phyloP scores from a whole-genome alignment of 2,329 filamentous ascomycete genomes.

The Massarina eburnea region DNA sequence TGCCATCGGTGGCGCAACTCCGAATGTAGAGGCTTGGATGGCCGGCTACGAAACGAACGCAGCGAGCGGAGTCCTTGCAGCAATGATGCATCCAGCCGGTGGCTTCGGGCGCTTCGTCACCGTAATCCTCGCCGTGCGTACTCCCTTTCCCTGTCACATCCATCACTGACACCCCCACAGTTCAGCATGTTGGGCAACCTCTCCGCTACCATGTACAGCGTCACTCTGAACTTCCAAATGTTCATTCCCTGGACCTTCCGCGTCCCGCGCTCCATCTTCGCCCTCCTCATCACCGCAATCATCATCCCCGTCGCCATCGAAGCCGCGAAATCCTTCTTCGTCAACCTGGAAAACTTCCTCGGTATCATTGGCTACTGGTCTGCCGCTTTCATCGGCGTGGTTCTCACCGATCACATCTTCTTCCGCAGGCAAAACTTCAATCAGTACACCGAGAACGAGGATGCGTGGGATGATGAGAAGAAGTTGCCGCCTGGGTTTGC shows the following conservation, averaged over 20 bases:
- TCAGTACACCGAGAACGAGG: constrained; percentile 41
- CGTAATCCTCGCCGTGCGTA: constrained; percentile 59
- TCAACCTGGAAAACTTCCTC: constrained; percentile 50
- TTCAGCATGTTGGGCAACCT: constrained; percentile 59
- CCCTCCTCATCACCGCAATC: constrained; percentile 59
- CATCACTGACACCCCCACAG: constrained; percentile 3
- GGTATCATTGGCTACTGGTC: constrained; percentile 42
- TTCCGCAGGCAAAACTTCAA: constrained; percentile 37
- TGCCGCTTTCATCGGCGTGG: constrained; percentile 36
- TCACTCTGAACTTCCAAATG: constrained; percentile 67
- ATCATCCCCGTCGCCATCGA: constrained; percentile 61
- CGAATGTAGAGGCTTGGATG: constrained; percentile 57
- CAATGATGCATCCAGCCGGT: constrained; percentile 60
- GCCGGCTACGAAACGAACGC: constrained; percentile 56
- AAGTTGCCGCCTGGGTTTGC: constrained; percentile 46
- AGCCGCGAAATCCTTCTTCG: constrained; percentile 60
- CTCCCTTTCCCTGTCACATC: not conserved
- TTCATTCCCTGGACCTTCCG: constrained; percentile 58
- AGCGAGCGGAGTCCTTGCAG: constrained; percentile 61
- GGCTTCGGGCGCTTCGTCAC: constrained; percentile 65
- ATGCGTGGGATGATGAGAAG: constrained; percentile 44
- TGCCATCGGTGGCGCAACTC: constrained; percentile 63
- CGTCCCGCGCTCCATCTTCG: constrained; percentile 60
- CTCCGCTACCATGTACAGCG: constrained; percentile 61
- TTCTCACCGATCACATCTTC: constrained; percentile 41